Base-by-base conservation (phyloP, 495 filamentous ascomycete genomes). In the Hypoxylon perforatum region DNA sequence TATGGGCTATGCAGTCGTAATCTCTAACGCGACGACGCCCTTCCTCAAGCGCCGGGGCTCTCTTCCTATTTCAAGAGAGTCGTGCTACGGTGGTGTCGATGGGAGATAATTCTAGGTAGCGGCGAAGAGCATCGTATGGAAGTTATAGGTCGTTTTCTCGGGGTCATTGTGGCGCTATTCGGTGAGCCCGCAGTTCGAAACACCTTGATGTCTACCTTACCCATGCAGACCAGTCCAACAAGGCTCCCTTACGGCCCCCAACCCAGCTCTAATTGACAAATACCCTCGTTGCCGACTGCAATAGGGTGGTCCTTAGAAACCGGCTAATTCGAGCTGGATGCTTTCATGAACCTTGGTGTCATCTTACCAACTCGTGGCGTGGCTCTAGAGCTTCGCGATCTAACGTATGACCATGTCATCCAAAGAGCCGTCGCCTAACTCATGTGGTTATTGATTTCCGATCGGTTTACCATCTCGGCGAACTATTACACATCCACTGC, bases 141-240 rank as follows among this genome's bases (percentile, higher is more conserved):
- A 41, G 33, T 45, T 56, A 68, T 63, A 59, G 45, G 15, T 41
- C 5, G 35, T 53, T 57, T 46, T 12, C n/a, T 46, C 17, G 14
- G 53, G 47, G 17, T 22, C 25, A 54, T 53, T 15, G 41, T 54
- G 21, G 22, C 48, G 22, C 38, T 47, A 41, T 47, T 56, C 38
- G 57, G 63, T 50, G 57, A 51, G 21, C 18, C 57, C 36, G 56
- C 15, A 23, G 12, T 39, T 63, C 36, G 41, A 42, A 38, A 38
- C 48, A 51, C 48, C 44, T 45, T 66, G 56, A 57, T 66, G 57
- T 42, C 57, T 51, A 41, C 22, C 25, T 48, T 51, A 33, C 17
- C 19, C 38, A 48, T 54, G 53, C 25, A 63, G 46, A 30, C 15
- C 19, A 17, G 52, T 60, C 25, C 25, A 22, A 17, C 38, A 28